Percentiles rank a stretch among this genome's conserved stretches.
These are phyloP conservation scores for Beauveria bassiana DNA, from an alignment of 2,329 filamentous ascomycete genomes.

Conservation along the genomic window DNA sequence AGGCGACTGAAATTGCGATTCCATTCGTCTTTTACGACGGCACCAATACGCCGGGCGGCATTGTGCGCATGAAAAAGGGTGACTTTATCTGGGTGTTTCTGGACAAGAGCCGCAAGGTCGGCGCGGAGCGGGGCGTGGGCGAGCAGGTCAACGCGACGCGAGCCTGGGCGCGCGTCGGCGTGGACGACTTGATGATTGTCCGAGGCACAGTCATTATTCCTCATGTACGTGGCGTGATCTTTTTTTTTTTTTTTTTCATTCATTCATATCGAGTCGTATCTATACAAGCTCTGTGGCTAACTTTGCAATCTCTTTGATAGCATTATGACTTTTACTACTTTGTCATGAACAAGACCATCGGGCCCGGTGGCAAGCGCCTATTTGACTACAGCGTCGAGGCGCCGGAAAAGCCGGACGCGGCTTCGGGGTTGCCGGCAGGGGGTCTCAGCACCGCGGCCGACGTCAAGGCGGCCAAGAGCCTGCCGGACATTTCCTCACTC, in stretches of 20 bases:
- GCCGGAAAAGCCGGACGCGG: conserved; percentile 19
- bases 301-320: conserved; percentile 37
- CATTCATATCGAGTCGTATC: background rate
- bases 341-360: conserved; percentile 76
- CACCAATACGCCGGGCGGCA: conserved; percentile 77
- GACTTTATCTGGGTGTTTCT: conserved; percentile 90
- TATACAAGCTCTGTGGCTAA: conserved; percentile 8
- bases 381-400: conserved; percentile 65
- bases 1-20: conserved; percentile 79
- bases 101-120: conserved; percentile 84
- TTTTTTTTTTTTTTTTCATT: background rate
- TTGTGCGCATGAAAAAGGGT: conserved; percentile 83
- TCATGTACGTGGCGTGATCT: conserved; percentile 57
- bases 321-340: conserved; percentile 98
- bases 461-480: conserved; percentile 28
- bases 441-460: conserved; percentile 21
- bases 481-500: conserved; percentile 45
- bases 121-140: conserved; percentile 71
- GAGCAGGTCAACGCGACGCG: conserved; percentile 56
- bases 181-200: conserved; percentile 93
- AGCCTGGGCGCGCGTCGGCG: conserved; percentile 88
- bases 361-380: conserved; percentile 62
- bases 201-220: conserved; percentile 86
- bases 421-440: conserved; percentile 14
- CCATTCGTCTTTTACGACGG: conserved; percentile 98